Conservation (phyloP, 75 land plant species). For the Azolla pinnata region DNA sequence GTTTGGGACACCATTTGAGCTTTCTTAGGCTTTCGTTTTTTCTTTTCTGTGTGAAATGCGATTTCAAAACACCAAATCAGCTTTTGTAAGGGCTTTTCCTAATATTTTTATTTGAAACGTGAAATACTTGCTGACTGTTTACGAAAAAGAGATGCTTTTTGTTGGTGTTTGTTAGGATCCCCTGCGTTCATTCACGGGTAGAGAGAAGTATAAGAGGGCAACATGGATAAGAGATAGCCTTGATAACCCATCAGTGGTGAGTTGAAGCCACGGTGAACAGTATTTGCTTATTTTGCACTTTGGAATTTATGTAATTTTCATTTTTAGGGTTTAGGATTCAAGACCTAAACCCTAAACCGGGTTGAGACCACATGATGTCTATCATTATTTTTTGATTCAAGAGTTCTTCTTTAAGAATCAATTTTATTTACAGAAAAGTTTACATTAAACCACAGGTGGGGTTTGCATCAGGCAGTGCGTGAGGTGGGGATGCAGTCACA, state of each 20-base stretch:
- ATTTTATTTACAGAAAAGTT: conserved; percentile 5
- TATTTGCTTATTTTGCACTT: background rate
- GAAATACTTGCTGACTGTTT: too few species aligned
- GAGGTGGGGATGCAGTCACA: conserved; percentile 84
- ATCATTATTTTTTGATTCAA: background rate
- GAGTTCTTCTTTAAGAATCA: background rate
- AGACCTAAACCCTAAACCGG: too few species aligned
- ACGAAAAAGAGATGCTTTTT: too few species aligned
- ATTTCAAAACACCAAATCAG: too few species aligned
- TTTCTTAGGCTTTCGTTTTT: too few species aligned
- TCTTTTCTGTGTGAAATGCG: too few species aligned
- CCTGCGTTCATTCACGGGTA: conserved; percentile 62
- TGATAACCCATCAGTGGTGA: conserved; percentile 72
- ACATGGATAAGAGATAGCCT: conserved; percentile 68
- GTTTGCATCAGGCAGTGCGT: conserved; percentile 59
- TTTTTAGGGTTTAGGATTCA: too few species aligned
- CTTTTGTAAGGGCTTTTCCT: too few species aligned
- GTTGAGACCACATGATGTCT: too few species aligned
- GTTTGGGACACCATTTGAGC: too few species aligned
- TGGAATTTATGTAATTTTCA: background rate
- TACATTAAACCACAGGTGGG: conserved; percentile 6
- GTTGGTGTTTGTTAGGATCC: conserved; percentile 81
- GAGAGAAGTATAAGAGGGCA: conserved; percentile 80
- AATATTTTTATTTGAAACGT: too few species aligned
- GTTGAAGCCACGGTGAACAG: conserved; percentile 3